These are phyloP conservation scores for Curvularia sp. DNA, from an alignment of 2,329 filamentous ascomycete genomes.

Conservation along the genomic window DNA sequence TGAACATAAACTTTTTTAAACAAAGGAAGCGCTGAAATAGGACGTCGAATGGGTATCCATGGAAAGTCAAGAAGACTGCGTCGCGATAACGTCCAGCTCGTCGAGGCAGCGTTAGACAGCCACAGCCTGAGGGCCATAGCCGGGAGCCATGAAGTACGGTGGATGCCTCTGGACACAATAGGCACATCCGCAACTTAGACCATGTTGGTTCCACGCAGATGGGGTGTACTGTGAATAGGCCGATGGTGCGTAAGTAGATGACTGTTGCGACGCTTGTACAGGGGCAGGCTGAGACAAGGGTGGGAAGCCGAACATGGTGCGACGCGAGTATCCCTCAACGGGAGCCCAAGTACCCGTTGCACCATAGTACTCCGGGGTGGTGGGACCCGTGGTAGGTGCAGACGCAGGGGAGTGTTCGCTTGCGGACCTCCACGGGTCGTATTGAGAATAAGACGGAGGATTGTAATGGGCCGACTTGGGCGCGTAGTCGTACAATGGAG, in stretches of 20 bases:
- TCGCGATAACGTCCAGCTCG: conserved; percentile 2
- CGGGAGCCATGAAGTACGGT: conserved; percentile 50
- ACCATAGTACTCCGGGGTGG: conserved; percentile 62
- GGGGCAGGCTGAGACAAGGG: conserved; percentile 46
- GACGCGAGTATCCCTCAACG: conserved; percentile 51
- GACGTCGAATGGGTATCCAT: conserved; percentile 38
- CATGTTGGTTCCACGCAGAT: conserved; percentile 50
- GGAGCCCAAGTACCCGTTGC: conserved; percentile 58
- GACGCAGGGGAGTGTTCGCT: conserved; percentile 61
- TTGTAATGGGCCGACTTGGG: conserved; percentile 51
- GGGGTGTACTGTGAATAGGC: conserved; percentile 48
- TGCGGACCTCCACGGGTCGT: conserved; percentile 54
- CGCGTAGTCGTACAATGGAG: conserved; percentile 44
- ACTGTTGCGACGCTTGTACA: conserved; percentile 54
- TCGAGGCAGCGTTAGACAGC: conserved; percentile 34
- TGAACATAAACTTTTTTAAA: conserved; percentile 42
- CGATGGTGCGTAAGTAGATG: conserved; percentile 45
- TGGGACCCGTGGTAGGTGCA: conserved; percentile 61
- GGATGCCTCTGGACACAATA: conserved; percentile 50
- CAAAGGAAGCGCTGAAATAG: conserved; percentile 43
- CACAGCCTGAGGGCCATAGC: conserved; percentile 51
- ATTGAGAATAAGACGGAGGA: conserved; percentile 45
- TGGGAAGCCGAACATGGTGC: conserved; percentile 53
- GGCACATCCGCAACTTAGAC: conserved; percentile 48
- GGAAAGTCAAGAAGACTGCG: conserved; percentile 17